phyloP scores from a whole-genome alignment of 768 basidiomycete species.

The Fistulinella prunicolor region DNA sequence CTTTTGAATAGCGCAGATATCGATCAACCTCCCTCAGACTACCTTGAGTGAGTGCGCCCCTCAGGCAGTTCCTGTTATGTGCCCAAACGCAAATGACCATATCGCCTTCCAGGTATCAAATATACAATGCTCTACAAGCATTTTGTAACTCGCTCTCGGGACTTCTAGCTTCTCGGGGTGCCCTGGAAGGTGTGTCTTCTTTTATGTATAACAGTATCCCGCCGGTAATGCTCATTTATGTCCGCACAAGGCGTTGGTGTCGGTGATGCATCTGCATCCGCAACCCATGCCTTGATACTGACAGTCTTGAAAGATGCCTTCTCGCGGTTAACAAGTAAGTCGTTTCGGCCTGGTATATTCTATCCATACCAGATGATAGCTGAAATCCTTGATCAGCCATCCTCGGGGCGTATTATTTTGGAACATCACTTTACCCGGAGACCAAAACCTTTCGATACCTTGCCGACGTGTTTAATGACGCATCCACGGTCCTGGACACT shows the following conservation, averaged over 20 bases:
- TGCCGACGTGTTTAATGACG: constrained; percentile 65
- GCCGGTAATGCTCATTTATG: neutral
- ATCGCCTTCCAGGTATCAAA: constrained; percentile 50
- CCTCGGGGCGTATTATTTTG: constrained; percentile 55
- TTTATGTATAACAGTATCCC: neutral
- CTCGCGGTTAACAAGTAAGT: constrained; percentile 61
- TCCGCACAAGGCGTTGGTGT: constrained; percentile 59
- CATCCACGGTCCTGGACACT: constrained; percentile 56
- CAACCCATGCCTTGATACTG: constrained; percentile 61
- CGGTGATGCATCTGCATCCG: constrained; percentile 62
- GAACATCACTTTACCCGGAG: constrained; percentile 65
- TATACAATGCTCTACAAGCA: constrained; percentile 63
- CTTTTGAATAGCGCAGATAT: neutral
- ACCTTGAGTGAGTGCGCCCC: constrained; percentile 47
- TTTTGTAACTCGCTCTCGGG: constrained; percentile 68
- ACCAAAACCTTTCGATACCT: constrained; percentile 67
- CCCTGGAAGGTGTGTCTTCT: constrained; percentile 52
- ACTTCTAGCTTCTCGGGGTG: constrained; percentile 61
- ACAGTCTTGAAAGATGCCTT: constrained; percentile 65
- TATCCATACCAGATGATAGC: neutral
- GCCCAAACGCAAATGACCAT: constrained; percentile 1
- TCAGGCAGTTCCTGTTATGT: no score
- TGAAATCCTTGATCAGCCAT: constrained; percentile 46
- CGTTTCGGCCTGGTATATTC: no score
- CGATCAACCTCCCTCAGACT: constrained; percentile 39